These are phyloP conservation scores for Arthrobotrys megalospora DNA, from an alignment of 2,329 filamentous ascomycete genomes.

Conservation along the genomic window DNA sequence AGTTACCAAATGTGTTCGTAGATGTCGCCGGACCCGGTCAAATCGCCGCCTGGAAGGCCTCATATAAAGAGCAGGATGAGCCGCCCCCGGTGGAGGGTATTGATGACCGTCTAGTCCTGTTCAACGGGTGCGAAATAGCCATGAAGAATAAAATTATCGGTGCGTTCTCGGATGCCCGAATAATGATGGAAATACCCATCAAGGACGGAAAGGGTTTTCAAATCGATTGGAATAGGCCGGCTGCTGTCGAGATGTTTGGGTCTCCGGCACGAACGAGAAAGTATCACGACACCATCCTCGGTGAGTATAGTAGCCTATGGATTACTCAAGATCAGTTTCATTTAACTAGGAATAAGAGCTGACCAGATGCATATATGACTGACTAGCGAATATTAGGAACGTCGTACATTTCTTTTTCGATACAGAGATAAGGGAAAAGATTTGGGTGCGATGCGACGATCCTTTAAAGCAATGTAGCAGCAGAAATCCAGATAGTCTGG, in stretches of 20 bases:
- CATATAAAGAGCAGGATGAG: no score
- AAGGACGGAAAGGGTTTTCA: neutral
- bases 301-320: constrained; percentile 1
- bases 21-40: no score
- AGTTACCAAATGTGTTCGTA: no score
- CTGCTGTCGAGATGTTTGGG: constrained; percentile 31
- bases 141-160: constrained; percentile 4
- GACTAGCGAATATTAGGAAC: neutral
- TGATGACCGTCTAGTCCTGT: neutral
- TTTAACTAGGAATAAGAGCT: no score
- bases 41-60: no score
- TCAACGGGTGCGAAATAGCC: neutral
- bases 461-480: neutral
- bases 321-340: no score
- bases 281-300: neutral
- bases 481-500: neutral
- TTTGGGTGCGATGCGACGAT: constrained; percentile 10
- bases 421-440: neutral
- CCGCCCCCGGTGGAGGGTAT: no score
- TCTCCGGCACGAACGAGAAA: neutral
- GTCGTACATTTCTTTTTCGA: neutral
- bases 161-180: neutral
- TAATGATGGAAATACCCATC: neutral
- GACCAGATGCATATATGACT: neutral
- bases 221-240: constrained; percentile 29